phyloP scores from a whole-genome alignment of 192 early-diverging fungal species.

The Umbelopsis isabellina region DNA sequence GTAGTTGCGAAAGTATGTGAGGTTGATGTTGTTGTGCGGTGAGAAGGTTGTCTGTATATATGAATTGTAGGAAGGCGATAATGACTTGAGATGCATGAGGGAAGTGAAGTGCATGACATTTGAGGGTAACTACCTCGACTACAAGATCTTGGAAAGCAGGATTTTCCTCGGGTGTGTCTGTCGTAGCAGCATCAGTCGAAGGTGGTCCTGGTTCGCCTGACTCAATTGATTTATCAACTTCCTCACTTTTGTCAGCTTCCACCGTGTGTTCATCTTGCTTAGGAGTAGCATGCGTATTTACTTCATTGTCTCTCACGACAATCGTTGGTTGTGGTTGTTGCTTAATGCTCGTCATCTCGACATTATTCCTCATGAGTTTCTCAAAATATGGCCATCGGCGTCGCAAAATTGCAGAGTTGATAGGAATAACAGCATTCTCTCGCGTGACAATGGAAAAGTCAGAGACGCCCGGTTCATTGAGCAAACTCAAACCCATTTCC shows the following conservation, averaged over 20 bases:
- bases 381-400: constrained; percentile 54
- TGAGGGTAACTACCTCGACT: constrained; percentile 36
- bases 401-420: constrained; percentile 49
- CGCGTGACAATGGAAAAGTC: constrained; percentile 50
- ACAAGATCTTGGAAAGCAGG: background rate
- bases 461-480: constrained; percentile 48
- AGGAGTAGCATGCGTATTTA: background rate
- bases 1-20: constrained; percentile 65
- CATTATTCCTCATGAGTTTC: constrained; percentile 35
- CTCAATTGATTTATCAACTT: too few relatives aligned
- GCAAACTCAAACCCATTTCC: constrained; percentile 49
- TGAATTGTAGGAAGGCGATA: constrained; percentile 65
- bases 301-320: background rate
- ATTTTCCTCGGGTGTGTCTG: background rate
- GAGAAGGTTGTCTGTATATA: constrained; percentile 70
- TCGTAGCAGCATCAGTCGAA: background rate
- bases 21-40: constrained; percentile 70
- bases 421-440: constrained; percentile 45
- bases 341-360: background rate
- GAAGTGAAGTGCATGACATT: constrained; percentile 38
- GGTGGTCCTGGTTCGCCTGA: background rate
- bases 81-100: constrained; percentile 53
- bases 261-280: background rate
- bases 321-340: too few relatives aligned
- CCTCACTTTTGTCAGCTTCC: too few relatives aligned